phyloP scores from a whole-genome alignment of 257 asterid genomes.

The Perilla frutescens region DNA sequence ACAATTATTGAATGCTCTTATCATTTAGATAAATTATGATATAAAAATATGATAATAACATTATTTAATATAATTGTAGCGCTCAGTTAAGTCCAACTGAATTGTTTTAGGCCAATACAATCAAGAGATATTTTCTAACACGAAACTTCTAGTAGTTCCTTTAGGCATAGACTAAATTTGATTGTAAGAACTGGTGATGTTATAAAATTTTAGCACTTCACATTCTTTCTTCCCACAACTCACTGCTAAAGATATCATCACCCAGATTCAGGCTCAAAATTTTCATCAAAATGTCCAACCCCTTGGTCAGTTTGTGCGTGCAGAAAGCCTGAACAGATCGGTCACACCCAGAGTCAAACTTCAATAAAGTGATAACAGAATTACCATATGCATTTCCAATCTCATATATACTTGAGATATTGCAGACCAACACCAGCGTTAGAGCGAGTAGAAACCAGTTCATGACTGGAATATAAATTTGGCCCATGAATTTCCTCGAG shows the following conservation, averaged over 20 bases:
- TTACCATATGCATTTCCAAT: slow-evolving; percentile 99
- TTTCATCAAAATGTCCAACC: background rate
- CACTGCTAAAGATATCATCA: background rate
- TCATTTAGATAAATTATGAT: too few relatives aligned
- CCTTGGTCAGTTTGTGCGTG: slow-evolving; percentile 7
- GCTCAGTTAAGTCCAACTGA: too few relatives aligned
- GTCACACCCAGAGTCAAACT: background rate
- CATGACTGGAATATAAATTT: slow-evolving; percentile 95
- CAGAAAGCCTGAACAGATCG: background rate
- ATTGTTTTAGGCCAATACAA: too few relatives aligned
- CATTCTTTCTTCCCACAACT: too few relatives aligned
- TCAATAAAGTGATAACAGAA: slow-evolving; percentile 29
- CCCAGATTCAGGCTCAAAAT: slow-evolving; percentile 13
- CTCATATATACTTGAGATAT: slow-evolving; percentile 87
- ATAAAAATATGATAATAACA: too few relatives aligned
- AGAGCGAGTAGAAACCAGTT: slow-evolving; percentile 90
- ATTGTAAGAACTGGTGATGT: too few relatives aligned
- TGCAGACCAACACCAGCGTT: slow-evolving; percentile 80
- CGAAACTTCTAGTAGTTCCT: too few relatives aligned
- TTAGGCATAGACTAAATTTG: too few relatives aligned
- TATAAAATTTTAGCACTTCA: too few relatives aligned
- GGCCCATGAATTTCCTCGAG: slow-evolving; percentile 96
- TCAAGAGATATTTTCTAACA: too few relatives aligned
- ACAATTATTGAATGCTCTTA: too few relatives aligned
- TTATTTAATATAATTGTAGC: too few relatives aligned